Percentiles rank a stretch among this genome's conserved stretches.
Evolutionary conservation across 495 filamentous ascomycete species (phyloP).

Genomic region (Bryoglossum gracile): DNA sequence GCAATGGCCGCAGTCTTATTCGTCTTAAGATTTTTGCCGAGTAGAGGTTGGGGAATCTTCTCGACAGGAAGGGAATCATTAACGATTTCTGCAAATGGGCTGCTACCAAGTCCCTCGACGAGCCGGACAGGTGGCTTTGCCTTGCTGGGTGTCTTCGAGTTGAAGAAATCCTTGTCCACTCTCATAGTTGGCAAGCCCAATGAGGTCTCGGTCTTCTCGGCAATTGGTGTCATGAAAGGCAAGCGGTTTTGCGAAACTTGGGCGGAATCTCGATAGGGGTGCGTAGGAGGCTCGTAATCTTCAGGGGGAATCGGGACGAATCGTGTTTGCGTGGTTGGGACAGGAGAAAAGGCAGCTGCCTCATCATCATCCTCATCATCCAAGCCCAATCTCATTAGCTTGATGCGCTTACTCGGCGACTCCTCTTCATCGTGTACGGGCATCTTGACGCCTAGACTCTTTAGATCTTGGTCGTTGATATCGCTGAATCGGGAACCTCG

Average conservation of each 20-base stretch:
- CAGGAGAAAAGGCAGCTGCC: too few relatives aligned
- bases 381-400: too few relatives aligned
- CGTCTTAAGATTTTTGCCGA: conserved; percentile 29
- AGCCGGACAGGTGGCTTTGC: conserved; percentile 26
- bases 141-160: conserved; percentile 68
- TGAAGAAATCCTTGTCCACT: conserved; percentile 50
- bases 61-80: conserved; percentile 31
- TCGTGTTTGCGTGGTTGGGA: conserved; percentile 37
- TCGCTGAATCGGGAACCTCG: conserved; percentile 26
- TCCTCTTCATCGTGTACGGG: not conserved
- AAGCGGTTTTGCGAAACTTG: conserved; percentile 77
- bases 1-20: conserved; percentile 23
- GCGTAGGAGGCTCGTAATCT: conserved; percentile 68
- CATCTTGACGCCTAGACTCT: conserved; percentile 15
- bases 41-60: conserved; percentile 42
- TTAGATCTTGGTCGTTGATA: conserved; percentile 24
- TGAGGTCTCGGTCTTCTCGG: conserved; percentile 87
- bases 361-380: too few relatives aligned
- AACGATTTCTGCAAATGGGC: conserved; percentile 58
- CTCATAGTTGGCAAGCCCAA: conserved; percentile 51
- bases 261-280: conserved; percentile 67
- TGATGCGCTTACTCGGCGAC: conserved; percentile 28
- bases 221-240: conserved; percentile 98
- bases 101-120: conserved; percentile 50
- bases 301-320: conserved; percentile 71